These are phyloP conservation scores for Amphirosellinia nigrospora DNA, from an alignment of 495 filamentous ascomycete genomes.

Conservation along the genomic window DNA sequence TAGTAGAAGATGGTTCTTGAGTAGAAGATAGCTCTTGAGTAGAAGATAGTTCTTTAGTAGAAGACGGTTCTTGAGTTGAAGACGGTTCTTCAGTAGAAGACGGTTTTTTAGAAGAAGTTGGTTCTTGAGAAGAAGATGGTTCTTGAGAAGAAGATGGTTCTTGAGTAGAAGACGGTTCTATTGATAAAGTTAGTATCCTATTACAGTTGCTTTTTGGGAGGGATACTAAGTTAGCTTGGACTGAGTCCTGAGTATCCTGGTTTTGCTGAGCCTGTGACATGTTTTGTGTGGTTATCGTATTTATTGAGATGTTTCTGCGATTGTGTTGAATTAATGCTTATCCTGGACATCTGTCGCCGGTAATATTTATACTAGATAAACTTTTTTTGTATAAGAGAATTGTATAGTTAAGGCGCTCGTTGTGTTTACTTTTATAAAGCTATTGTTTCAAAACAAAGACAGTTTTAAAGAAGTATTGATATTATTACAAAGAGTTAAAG, in stretches of 20 bases:
- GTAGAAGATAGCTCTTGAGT: too few species aligned
- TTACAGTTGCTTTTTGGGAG: neutral
- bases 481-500: neutral
- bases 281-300: neutral
- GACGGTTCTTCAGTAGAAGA: too few species aligned
- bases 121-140: neutral
- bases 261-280: neutral
- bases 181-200: neutral
- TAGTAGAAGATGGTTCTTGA: too few species aligned
- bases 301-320: neutral
- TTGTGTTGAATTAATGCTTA: neutral
- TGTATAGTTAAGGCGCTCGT: neutral
- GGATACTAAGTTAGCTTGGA: neutral
- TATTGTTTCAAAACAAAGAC: neutral
- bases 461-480: neutral
- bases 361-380: neutral
- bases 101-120: neutral
- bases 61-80: too few species aligned
- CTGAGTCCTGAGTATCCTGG: neutral
- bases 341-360: neutral
- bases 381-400: neutral
- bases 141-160: neutral
- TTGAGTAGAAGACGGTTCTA: neutral
- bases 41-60: too few species aligned
- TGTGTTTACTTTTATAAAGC: neutral